Conservation (phyloP, 306 rosid genomes). For the Purshia tridentata region DNA sequence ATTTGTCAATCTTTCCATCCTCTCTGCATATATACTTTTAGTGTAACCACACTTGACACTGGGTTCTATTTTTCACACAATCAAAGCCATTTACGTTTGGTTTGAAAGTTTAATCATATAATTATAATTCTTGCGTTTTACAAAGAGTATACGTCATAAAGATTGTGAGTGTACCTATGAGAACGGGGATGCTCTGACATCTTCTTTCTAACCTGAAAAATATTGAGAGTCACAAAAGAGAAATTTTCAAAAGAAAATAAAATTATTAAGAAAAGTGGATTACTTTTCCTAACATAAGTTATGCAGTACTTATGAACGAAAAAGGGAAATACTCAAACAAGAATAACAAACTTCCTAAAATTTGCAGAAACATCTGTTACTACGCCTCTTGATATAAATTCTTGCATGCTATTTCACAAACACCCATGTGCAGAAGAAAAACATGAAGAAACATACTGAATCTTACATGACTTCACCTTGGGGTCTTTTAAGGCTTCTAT, state of each 20-base stretch:
- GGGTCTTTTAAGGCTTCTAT: constrained; percentile 79
- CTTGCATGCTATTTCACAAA: not conserved
- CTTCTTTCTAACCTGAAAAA: constrained; percentile 72
- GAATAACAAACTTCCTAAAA: not conserved
- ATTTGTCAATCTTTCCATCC: not conserved
- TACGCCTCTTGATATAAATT: not conserved
- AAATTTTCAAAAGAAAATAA: not conserved
- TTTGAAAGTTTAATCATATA: not conserved
- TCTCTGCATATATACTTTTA: not conserved
- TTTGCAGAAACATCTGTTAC: not conserved
- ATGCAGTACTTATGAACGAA: constrained; percentile 10
- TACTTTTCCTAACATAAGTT: constrained; percentile 5
- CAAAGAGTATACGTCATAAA: not conserved
- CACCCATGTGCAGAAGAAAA: constrained; percentile 7
- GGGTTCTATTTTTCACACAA: not conserved
- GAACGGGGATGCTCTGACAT: constrained; percentile 61
- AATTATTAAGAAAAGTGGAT: not conserved
- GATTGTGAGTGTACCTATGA: constrained; percentile 55
- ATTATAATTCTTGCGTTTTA: not conserved
- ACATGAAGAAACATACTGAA: constrained; percentile 35
- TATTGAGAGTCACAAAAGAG: constrained; percentile 9
- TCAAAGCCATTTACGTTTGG: constrained; percentile 3
- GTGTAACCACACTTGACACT: not conserved
- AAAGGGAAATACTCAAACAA: not conserved
- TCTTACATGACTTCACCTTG: constrained; percentile 90